phyloP scores from a whole-genome alignment of 192 early-diverging fungal species.

The Umbelopsis vinacea region DNA sequence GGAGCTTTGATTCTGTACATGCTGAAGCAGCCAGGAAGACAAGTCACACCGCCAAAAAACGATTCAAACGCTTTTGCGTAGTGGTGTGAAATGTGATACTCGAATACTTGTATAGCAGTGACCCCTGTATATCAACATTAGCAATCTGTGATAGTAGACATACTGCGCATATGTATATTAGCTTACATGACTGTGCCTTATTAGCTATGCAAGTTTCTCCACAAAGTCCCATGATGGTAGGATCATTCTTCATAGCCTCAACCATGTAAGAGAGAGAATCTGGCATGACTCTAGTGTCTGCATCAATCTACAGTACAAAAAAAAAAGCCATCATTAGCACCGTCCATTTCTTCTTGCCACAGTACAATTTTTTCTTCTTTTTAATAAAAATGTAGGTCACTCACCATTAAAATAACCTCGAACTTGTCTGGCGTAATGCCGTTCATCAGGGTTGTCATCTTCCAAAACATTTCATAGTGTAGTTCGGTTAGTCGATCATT shows the following conservation, averaged over 20 bases:
- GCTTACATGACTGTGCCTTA: conserved; percentile 82
- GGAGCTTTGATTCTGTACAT: conserved; percentile 94
- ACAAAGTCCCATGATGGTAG: conserved; percentile 93
- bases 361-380: too few relatives aligned
- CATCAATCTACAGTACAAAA: conserved; percentile 64
- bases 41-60: conserved; percentile 92
- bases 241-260: conserved; percentile 91
- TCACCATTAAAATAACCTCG: conserved; percentile 72
- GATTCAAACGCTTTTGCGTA: conserved; percentile 95
- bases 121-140: conserved; percentile 29
- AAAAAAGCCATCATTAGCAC: neutral
- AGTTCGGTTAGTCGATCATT: conserved; percentile 88
- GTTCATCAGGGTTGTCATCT: conserved; percentile 73
- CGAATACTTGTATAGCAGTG: conserved; percentile 95
- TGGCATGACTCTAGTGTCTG: conserved; percentile 82
- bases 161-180: neutral
- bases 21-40: conserved; percentile 95
- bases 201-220: conserved; percentile 98
- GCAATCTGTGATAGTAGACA: neutral
- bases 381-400: too few relatives aligned
- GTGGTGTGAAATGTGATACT: conserved; percentile 96
- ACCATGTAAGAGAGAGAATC: conserved; percentile 87
- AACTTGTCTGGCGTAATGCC: conserved; percentile 89
- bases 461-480: conserved; percentile 91
- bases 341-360: too few relatives aligned